Base-by-base conservation (phyloP, 805 yeast species). In the Lipomyces kockii region DNA sequence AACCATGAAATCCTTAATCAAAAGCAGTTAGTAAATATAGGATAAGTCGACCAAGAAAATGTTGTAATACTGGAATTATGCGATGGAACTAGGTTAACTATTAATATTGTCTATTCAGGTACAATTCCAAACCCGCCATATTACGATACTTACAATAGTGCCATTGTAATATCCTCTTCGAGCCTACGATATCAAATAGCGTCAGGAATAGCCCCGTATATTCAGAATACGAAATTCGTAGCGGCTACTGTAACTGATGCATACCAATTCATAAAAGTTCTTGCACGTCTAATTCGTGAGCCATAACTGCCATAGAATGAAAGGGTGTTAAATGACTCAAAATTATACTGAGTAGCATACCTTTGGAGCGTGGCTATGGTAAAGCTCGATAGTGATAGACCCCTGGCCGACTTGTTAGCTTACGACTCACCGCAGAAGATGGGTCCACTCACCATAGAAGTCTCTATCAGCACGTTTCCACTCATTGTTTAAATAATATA, bases 151-250 rank as follows among this genome's bases (percentile, higher is more conserved):
- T 61, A 69, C 72, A 51, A 63, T 64, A 20, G 74, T 67, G 14
- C 78, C 78, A 57, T 78, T 65, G 52, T 76, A 77, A 58, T 76
- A 77, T 8, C 79, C 79, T 58, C 72, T 59, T 39, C 77, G 65
- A 1, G 79, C 77, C 62, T 68, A 29, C 9, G 35, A 43, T 8
- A 43, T 17, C 20, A n/a, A 43, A 17, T 7, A 4, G 5, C 22
- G 49, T 43, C 20, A 43, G 49, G 20, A n/a, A 17, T 17, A n/a
- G 49, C 32, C 5, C 32, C 3, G 22, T 43, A n/a, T 6, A n/a
- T 14, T 17, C 39, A 35, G 29, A 27, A 27, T 27, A 29, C 32
- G 32, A 29, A 29, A 29, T 29, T 29, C 32, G 32, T 29, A 14
- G 39, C 14, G 3, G 39, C 14, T 17, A 37, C 17, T 37, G 17